Evolutionary conservation across 2,329 filamentous ascomycete species (phyloP), one percentile per base, ranked within the genome.

Genomic region (Pleoardoris graminearum): DNA sequence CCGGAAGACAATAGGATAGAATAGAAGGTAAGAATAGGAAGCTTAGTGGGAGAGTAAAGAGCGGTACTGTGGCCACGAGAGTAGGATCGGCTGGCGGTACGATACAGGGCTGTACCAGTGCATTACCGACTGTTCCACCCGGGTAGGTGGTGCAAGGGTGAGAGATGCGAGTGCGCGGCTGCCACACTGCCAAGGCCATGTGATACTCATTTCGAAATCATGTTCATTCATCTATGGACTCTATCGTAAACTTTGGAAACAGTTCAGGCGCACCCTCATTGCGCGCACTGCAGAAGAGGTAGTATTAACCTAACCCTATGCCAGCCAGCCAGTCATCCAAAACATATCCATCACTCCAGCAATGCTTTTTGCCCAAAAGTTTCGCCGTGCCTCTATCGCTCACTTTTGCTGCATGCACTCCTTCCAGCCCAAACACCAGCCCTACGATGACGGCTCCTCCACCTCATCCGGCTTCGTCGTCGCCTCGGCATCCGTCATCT

Each of bases 401-500:
- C 36, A 41, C 21, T 27, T 39, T 27, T 41, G n/a, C 35, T 21
- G n/a, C 35, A 7, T 37, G 12, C 38, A 43, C n/a, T 10, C 17
- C 14, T 39, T 10, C 33, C 19, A 36, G 33, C 17, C 36, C 11
- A 29, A 27, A 23, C 19, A 25, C 12, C 23, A 12, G 8, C 19
- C 42, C 37, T 61, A 64, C 52, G 58, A 47, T 49, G 67, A 66
- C 38, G 63, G 61, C 60, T 74, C 72, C 58, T 76, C 74, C 17
- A 71, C 62, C 50, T 71, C 68, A 38, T 76, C 69, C 7, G 74
- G 72, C 65, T 74, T 72, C 49, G 60, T 57, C 8, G 65, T 62
- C 8, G 65, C 61, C 50, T 79, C 77, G 38, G 82, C 83, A 65
- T 86, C 84, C 65, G 82, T 81, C 84, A 86, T 86, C 71, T 86